Conservation (phyloP, 805 yeast species). For the Saccharomycopsis fermentans region DNA sequence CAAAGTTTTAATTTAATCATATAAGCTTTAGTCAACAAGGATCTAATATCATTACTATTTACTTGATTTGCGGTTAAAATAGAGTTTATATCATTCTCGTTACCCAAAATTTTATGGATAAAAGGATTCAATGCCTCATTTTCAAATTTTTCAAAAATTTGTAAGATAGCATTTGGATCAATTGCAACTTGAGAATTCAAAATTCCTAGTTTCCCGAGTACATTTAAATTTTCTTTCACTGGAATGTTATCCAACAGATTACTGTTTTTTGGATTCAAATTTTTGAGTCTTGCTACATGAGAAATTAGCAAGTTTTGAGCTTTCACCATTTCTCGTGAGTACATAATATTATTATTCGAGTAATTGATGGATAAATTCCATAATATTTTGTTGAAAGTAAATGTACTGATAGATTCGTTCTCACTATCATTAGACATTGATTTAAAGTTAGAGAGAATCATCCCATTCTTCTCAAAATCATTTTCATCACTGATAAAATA, state of each 20-base stretch:
- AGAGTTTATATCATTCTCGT: not conserved
- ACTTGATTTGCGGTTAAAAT: constrained; percentile 2
- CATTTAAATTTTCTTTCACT: not conserved
- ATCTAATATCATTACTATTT: not conserved
- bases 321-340: constrained; percentile 5
- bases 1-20: constrained; percentile 6
- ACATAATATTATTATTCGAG: not conserved
- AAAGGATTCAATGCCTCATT: constrained; percentile 7
- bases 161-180: constrained; percentile 1
- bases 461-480: not conserved
- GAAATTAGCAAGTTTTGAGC: constrained; percentile 10
- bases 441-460: not conserved
- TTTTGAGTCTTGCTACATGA: not conserved
- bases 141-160: not conserved
- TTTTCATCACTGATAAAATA: not conserved
- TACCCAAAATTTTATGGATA: not conserved
- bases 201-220: not conserved
- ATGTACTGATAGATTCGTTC: not conserved
- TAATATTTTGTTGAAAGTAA: constrained; percentile 7
- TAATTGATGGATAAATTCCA: constrained; percentile 9
- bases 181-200: not conserved
- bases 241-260: not conserved
- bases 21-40: constrained; percentile 8
- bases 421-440: not conserved
- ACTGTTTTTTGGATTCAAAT: not conserved